Evolutionary conservation across 2,329 filamentous ascomycete genomes (phyloP), one percentile per base, ranked within the genome.

Genomic region (Calonectria montana): DNA sequence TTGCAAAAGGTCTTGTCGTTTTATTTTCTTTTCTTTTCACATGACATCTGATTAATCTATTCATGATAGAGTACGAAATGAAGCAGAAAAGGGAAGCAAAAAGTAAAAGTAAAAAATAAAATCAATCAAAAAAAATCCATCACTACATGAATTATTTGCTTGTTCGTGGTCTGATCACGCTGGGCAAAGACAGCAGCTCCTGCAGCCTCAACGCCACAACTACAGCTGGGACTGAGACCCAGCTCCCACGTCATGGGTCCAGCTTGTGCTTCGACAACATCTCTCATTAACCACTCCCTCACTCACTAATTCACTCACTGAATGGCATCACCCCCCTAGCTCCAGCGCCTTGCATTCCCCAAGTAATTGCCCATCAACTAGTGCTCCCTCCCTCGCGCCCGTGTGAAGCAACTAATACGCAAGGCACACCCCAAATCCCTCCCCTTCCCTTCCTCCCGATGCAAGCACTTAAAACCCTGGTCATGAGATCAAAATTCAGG

Each of bases 381-480:
- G 27, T 25, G 27, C 18, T n/a, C 18, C 10, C 13, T 7, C 23
- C 2, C 48, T 3, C 16, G 18, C 25, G 29, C n/a, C 31, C 31
- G 31, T 35, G 31, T 35, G 13, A 10, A 35, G 31, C 31, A 35
- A 35, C 31, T 3, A 35, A 12, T 12, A 35, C 31, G 10, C 31
- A 35, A 35, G 31, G 31, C 31, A 35, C 6, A 35, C 10, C 31
- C 31, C 7, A 35, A 35, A 35, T 35, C 31, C 31, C 31, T 35
- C 31, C 31, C 29, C 9, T 31, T 10, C 6, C 31, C 31, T 35
- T 35, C 31, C 31, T 35, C 39, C 31, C 6, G 29, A 77, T 78
- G 76, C 76, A 78, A 78, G 76, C 76, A 78, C 76, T 78, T 78
- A 76, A 78, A 78, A 67, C 76, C 76, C 76, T 31, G 74, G 76